Percentiles rank a stretch among this genome's conserved stretches.
phyloP scores from a whole-genome alignment of 2,329 filamentous ascomycete genomes.

The Cryoendolithus antarcticus region DNA sequence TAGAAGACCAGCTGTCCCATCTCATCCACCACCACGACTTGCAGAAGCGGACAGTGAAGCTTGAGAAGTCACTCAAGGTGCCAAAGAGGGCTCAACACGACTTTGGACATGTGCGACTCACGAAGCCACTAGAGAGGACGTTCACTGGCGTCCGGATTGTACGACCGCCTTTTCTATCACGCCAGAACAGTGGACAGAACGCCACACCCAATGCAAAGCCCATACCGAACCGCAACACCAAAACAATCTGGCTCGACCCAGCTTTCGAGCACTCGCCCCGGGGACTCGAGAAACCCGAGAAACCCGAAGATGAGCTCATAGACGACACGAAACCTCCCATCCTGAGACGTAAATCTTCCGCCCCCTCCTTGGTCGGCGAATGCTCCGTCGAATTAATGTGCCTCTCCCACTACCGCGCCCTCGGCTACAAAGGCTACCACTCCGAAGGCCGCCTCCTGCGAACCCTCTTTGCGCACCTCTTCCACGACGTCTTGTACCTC shows the following conservation, averaged over 20 bases:
- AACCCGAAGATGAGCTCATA: neutral
- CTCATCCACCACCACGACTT: slow-evolving; percentile 88
- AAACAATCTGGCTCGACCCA: slow-evolving; percentile 80
- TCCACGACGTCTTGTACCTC: slow-evolving; percentile 84
- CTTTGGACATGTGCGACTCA: slow-evolving; percentile 73
- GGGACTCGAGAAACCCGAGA: slow-evolving; percentile 29
- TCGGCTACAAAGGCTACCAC: slow-evolving; percentile 92
- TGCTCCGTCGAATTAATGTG: slow-evolving; percentile 93
- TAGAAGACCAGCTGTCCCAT: slow-evolving; percentile 83
- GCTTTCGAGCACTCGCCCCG: slow-evolving; percentile 18
- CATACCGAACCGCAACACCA: slow-evolving; percentile 38
- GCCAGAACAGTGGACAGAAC: slow-evolving; percentile 19
- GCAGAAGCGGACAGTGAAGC: slow-evolving; percentile 82
- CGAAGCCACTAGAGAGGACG: slow-evolving; percentile 60
- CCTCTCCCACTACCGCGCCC: slow-evolving; percentile 65
- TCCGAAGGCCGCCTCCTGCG: slow-evolving; percentile 81
- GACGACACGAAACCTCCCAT: slow-evolving; percentile 1
- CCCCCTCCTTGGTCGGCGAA: slow-evolving; percentile 40
- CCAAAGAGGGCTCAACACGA: slow-evolving; percentile 82
- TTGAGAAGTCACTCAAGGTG: slow-evolving; percentile 73
- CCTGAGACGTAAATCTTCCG: slow-evolving; percentile 12
- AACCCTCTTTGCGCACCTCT: slow-evolving; percentile 74
- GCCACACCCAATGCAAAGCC: slow-evolving; percentile 18
- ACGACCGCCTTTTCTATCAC: slow-evolving; percentile 11
- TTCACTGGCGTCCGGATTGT: slow-evolving; percentile 67